Base-by-base conservation (phyloP, 306 rosid genomes). In the Prunus armeniaca region DNA sequence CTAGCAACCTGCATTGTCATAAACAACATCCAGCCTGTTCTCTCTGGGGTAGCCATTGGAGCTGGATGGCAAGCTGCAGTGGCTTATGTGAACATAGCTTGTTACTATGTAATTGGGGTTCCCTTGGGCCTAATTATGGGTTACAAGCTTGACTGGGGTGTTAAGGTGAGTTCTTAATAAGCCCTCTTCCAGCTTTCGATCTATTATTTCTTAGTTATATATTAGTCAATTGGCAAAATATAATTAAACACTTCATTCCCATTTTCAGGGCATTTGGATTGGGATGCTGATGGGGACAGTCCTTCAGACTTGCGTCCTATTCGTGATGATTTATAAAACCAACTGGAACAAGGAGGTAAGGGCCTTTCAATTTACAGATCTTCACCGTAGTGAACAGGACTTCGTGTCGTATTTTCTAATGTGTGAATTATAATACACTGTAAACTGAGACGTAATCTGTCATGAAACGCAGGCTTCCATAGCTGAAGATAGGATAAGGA, bases 41-140 rank as follows among this genome's bases (percentile, higher is more conserved):
- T 93, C 43, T 89, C 98, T 2, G 97, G 98, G 9, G 98, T 91
- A 13, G 98, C 96, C 11, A 80, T 91, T 64, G 97, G 98, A 8
- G 98, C 98, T 6, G 98, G 97, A 1, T 93, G 98, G 97, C 98
- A 93, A 38, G 71, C 86, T 20, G 19, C 18, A 32, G 96, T 93
- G 41, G 98, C 93, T 28, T 90, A 91, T 65, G 90, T 93, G 0
- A 93, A 91, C 74, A 15, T 90, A 63, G 91, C 80, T 0, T 93
- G 94, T 79, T 93, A 93, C 76, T 93, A 93, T 68, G 12, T 85
- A 0, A 64, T 93, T 72, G 98, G 98, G 18, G 52, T 91, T 65
- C 98, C 98, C 50, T 51, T 91, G 10, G 97, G 98, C 6, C 89
- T 93, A 4, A 0, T 85, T 3, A 6, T 91, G 47, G 98, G 98